phyloP scores from a whole-genome alignment of 2,329 filamentous ascomycete genomes.

The Salinomyces thailandicus region DNA sequence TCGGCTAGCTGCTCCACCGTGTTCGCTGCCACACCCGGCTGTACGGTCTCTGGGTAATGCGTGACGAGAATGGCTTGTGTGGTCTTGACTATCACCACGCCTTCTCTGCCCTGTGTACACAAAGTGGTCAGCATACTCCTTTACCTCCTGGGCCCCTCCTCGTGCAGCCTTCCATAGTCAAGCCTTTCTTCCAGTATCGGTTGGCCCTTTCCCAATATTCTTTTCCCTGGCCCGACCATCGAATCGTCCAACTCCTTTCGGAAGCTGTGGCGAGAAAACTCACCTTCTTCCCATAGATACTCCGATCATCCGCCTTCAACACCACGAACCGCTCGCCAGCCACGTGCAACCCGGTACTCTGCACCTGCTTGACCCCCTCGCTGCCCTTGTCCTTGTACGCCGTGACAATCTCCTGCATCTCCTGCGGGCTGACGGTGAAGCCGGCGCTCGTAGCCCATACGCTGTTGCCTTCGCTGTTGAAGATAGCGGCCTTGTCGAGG shows the following conservation, averaged over 20 bases:
- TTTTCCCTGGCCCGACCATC: no score
- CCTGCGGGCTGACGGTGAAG: constrained; percentile 59
- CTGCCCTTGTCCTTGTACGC: constrained; percentile 44
- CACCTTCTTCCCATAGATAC: constrained; percentile 81
- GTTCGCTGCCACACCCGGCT: constrained; percentile 64
- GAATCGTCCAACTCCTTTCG: no score
- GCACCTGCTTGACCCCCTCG: constrained; percentile 53
- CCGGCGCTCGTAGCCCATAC: constrained; percentile 61
- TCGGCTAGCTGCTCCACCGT: constrained; percentile 77
- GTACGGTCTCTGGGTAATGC: constrained; percentile 66
- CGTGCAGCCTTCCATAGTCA: no score
- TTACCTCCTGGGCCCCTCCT: no score
- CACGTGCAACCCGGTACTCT: constrained; percentile 63
- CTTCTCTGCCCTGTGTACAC: constrained; percentile 63
- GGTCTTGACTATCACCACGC: constrained; percentile 76
- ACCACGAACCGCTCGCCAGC: constrained; percentile 68
- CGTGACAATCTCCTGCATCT: constrained; percentile 46
- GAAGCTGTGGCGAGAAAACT: no score
- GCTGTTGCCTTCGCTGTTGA: constrained; percentile 70
- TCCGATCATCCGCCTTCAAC: constrained; percentile 63
- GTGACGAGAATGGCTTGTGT: constrained; percentile 78
- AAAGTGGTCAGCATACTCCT: no score
- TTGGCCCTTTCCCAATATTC: no score
- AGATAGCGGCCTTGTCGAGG: constrained; percentile 74
- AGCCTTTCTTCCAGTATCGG: no score